Evolutionary conservation across 805 yeast genomes (phyloP), one percentile per base, ranked within the genome.

Genomic region (Candida peoriensis): DNA sequence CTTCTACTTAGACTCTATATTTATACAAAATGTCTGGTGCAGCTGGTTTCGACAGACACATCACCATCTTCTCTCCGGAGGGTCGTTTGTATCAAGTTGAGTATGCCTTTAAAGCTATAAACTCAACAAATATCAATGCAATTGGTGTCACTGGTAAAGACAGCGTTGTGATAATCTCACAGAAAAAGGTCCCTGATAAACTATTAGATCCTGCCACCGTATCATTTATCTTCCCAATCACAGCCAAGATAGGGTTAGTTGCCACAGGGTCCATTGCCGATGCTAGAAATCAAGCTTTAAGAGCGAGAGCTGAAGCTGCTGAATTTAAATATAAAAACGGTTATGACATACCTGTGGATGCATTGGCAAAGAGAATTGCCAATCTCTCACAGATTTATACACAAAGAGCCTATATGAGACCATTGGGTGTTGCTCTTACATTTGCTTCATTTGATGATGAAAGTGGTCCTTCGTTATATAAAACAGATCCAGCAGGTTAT

Each of bases 31-130:
- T 66, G 70, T 70, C 71, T 38, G 72, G 73, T 33, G 64, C 63
- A 43, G 95, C 97, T n/a, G 98, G 98, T 36, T 93, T 89, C 61
- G 98, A 93, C 68, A 84, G 98, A 70, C 98, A 93, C 62, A 93
- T 93, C 61, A 93, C 98, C 20, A 89, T 93, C 52, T 93, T 93
- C 68, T 90, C 97, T 25, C 98, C 98, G 15, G 98, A 93, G 60
- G 98, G 98, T 30, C 80, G 98, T 63, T 72, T 93, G 42, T 93
- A 83, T 65, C 98, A 93, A 66, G 98, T 90, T 24, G 98, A 93
- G 61, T 93, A 93, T 57, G 98, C 97, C 6, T 89, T 89, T 70
- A 89, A 93, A 61, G 97, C 97, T 5, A 88, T 93, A 58, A 93
- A 88, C 55, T 78, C 94, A 30, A 78, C 96, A 39, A 90, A 86